Evolutionary conservation across 768 basidiomycete genomes (phyloP).

Genomic region (Cystobasidium tubakii): DNA sequence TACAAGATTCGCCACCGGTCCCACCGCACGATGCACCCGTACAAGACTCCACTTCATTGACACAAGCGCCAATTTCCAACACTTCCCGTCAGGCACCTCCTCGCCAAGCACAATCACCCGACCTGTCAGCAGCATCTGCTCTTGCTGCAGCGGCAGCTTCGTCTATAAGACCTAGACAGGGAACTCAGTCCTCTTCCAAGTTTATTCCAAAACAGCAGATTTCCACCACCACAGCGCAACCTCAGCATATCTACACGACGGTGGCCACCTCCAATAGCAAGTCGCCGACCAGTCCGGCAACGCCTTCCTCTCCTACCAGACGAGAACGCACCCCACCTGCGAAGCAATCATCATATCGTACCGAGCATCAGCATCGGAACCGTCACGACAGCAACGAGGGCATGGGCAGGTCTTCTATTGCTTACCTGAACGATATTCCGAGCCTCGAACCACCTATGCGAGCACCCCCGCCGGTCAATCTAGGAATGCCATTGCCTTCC

Average conservation of each 20-base stretch:
- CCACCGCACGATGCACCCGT: neutral
- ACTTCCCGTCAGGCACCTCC: neutral
- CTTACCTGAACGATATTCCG: conserved; percentile 28
- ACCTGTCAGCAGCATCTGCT: neutral
- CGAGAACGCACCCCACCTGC: neutral
- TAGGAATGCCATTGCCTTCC: conserved; percentile 12
- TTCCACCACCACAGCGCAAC: neutral
- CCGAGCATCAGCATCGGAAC: neutral
- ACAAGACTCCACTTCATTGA: neutral
- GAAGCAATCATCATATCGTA: neutral
- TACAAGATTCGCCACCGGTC: neutral
- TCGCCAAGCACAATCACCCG: neutral
- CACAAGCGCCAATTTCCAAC: neutral
- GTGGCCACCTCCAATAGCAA: conserved; percentile 14
- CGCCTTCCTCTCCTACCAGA: neutral
- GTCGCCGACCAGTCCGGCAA: neutral
- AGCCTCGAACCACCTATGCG: conserved; percentile 30
- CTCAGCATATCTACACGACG: neutral
- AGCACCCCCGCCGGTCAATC: conserved; percentile 30
- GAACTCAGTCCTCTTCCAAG: neutral
- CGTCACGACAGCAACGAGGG: conserved; percentile 11
- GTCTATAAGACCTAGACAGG: neutral
- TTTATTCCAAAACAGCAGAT: neutral
- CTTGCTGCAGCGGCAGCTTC: conserved; percentile 1
- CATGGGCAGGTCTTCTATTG: conserved; percentile 17